These are phyloP conservation scores for Cyclostephanos tholiformis DNA, from an alignment of 108 stramenopile genomes.

Conservation along the genomic window DNA sequence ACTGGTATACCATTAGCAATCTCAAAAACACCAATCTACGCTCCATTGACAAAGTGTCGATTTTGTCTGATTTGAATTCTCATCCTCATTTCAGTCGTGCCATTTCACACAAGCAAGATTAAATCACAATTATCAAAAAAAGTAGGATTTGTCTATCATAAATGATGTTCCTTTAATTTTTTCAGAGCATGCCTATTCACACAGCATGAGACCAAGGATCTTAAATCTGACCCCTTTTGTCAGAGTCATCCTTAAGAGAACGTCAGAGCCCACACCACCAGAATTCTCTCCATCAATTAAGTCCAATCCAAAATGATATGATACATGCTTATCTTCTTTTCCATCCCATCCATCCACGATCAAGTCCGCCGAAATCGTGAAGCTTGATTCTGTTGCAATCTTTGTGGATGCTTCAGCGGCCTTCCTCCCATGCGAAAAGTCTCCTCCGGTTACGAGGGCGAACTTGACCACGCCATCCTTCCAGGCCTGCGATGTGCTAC, in stretches of 20 bases:
- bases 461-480: constrained; percentile 43
- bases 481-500: constrained; percentile 44
- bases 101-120: too few species aligned
- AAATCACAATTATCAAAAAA: too few species aligned
- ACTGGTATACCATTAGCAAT: too few species aligned
- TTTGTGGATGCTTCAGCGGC: constrained; percentile 34
- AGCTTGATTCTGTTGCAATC: constrained; percentile 32
- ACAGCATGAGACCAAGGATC: constrained; percentile 51
- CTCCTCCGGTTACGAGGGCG: constrained; percentile 46
- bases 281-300: constrained; percentile 27
- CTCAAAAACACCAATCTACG: too few species aligned
- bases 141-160: too few species aligned
- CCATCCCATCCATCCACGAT: constrained; percentile 17
- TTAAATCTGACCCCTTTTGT: constrained; percentile 47
- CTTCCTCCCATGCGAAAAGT: constrained; percentile 42
- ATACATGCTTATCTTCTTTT: constrained; percentile 36
- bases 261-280: constrained; percentile 30
- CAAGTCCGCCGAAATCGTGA: constrained; percentile 47
- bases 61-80: too few species aligned
- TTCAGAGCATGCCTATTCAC: constrained; percentile 21
- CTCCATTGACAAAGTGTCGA: too few species aligned
- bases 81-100: too few species aligned
- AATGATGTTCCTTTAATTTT: neutral
- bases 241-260: constrained; percentile 41
- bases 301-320: constrained; percentile 52